Evolutionary conservation across 805 yeast species (phyloP), one percentile per base, ranked within the genome.

Genomic region (Nematodospora valgi): DNA sequence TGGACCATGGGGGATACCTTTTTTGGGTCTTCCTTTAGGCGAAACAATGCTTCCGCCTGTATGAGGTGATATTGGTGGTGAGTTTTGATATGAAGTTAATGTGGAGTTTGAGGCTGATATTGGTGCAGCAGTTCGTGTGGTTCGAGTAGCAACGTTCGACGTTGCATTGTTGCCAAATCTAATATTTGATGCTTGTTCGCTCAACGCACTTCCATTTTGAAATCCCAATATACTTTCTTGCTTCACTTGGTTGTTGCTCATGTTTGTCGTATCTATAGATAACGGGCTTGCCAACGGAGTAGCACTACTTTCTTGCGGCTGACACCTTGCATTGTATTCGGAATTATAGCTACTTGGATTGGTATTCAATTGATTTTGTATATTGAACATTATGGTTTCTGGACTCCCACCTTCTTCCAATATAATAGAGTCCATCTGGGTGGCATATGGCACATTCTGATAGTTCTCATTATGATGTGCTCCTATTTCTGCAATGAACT

Each of bases 401-500:
- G 35, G 30, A 26, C 19, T 32, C 6, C 16, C 16, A 8, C 19
- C 16, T 21, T 20, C 13, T 4, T 32, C 35, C 15, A 32, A 20
- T 3, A 29, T 13, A n/a, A 29, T 29, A 7, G 32, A 24, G n/a
- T 24, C 35, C 4, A 15, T 12, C 21, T 24, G 25, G 25, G 10
- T 32, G 2, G 23, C 7, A 10, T 25, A 20, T 18, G 17, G 9
- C 18, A 27, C 4, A 9, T 10, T 23, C 11, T 32, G 11, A 9
- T 12, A 27, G 19, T 13, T 23, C 27, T 34, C 22, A 18, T 20
- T 17, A 19, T 18, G 15, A 11, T 35, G 15, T 11, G 38, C 38
- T 7, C 38, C 34, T 14, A 29, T 29, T 23, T 35, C 38, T 7
- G 38, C 38, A 14, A 35, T 27, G 24, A 35, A 35, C 12, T 35